These are phyloP conservation scores for Aquilaria yunnanensis DNA, from an alignment of 345 rosid genomes.

Conservation along the genomic window DNA sequence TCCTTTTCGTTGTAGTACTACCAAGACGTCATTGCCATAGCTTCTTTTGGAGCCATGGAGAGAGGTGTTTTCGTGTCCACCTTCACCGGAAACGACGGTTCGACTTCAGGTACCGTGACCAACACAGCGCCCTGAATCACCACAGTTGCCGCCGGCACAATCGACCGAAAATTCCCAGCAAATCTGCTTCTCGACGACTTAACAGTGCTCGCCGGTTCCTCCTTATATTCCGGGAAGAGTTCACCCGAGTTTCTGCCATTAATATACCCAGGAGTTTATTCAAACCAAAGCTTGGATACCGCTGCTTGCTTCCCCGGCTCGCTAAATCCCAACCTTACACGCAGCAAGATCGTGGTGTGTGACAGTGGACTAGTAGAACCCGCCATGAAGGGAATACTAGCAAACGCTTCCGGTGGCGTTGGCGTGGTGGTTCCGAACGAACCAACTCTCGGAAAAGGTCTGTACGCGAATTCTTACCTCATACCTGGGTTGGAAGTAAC, in stretches of 20 bases:
- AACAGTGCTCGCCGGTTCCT: slow-evolving; percentile 9
- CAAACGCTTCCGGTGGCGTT: slow-evolving; percentile 14
- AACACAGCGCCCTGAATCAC: slow-evolving; percentile 25
- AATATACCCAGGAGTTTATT: too few species aligned
- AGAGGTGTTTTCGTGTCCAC: slow-evolving; percentile 19
- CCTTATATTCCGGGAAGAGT: neutral
- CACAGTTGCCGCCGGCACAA: slow-evolving; percentile 25
- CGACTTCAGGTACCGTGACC: neutral
- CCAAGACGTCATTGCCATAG: slow-evolving; percentile 14
- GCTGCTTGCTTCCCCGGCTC: neutral
- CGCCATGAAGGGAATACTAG: neutral
- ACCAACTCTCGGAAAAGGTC: slow-evolving; percentile 10
- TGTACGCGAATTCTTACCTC: slow-evolving; percentile 22
- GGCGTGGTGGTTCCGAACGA: slow-evolving; percentile 13
- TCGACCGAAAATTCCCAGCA: slow-evolving; percentile 24
- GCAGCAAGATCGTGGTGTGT: slow-evolving; percentile 23
- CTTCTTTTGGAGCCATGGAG: slow-evolving; percentile 22
- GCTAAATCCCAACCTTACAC: neutral
- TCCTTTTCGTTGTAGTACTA: neutral
- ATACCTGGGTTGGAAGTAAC: slow-evolving; percentile 26
- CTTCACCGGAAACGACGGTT: slow-evolving; percentile 17
- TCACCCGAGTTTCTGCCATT: too few species aligned
- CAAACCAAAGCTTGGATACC: too few species aligned
- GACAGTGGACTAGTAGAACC: neutral
- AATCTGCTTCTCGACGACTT: slow-evolving; percentile 11